Percentiles rank a stretch among this genome's conserved stretches.
These are phyloP conservation scores for Yamadazyma sp. DNA, from an alignment of 1,139 yeast species.

Conservation along the genomic window DNA sequence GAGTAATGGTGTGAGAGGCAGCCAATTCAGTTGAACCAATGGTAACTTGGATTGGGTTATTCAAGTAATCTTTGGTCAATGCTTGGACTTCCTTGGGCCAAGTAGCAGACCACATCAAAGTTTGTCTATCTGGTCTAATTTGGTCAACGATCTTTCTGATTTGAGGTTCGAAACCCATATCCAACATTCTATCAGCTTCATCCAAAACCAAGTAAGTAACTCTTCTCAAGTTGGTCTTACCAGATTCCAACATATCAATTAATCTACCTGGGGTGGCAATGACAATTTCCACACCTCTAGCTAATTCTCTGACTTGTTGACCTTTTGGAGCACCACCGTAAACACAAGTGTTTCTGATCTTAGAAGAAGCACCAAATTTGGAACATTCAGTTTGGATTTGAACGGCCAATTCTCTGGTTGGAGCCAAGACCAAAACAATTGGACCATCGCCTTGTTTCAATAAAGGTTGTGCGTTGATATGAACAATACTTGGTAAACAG, in stretches of 20 bases:
- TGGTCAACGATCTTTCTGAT: constrained; percentile 93
- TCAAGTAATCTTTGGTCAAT: constrained; percentile 85
- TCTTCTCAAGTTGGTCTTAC: constrained; percentile 88
- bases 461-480: constrained; percentile 96
- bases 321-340: constrained; percentile 99
- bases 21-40: constrained; percentile 94
- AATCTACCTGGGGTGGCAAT: constrained; percentile 99
- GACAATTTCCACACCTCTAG: constrained; percentile 92
- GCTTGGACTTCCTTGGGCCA: constrained; percentile 99
- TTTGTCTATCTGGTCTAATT: constrained; percentile 96
- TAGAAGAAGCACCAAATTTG: constrained; percentile 87
- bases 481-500: constrained; percentile 95
- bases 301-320: constrained; percentile 91
- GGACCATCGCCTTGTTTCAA: constrained; percentile 96
- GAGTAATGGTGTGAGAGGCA: constrained; percentile 95
- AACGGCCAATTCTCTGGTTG: constrained; percentile 98
- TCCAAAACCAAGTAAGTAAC: constrained; percentile 85
- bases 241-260: constrained; percentile 94
- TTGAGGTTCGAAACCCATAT: constrained; percentile 96
- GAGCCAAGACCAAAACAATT: constrained; percentile 91
- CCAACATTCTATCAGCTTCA: constrained; percentile 97
- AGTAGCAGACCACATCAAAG: constrained; percentile 99
- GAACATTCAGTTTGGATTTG: constrained; percentile 96
- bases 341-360: constrained; percentile 96
- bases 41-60: constrained; percentile 93